phyloP scores from a whole-genome alignment of 192 early-diverging fungal genomes.

The Coemansia sp. region DNA sequence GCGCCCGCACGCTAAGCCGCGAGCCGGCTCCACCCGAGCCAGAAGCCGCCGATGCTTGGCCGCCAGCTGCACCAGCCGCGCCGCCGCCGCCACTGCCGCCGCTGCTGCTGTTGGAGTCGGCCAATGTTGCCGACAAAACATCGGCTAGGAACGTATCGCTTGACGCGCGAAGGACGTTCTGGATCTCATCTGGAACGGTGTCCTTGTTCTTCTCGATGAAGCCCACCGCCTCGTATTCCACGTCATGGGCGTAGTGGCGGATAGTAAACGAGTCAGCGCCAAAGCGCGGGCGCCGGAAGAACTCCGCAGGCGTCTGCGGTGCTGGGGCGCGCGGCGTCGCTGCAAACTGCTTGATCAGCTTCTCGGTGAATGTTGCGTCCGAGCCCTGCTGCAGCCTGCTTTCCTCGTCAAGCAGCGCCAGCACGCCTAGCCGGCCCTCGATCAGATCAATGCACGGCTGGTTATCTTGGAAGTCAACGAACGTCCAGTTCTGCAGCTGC shows the following conservation, averaged over 20 bases:
- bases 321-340: constrained; percentile 7
- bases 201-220: constrained; percentile 99
- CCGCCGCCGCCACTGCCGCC: too few relatives aligned
- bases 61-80: too few relatives aligned
- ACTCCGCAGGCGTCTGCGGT: constrained; percentile 25
- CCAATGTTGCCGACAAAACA: constrained; percentile 55
- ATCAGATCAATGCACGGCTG: constrained; percentile 99
- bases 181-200: constrained; percentile 91
- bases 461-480: constrained; percentile 99
- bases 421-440: constrained; percentile 91
- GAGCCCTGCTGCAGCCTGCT: constrained; percentile 83
- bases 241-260: constrained; percentile 94
- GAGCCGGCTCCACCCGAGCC: not conserved
- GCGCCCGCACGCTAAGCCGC: constrained; percentile 30
- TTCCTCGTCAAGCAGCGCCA: constrained; percentile 96
- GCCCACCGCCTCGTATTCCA: constrained; percentile 90
- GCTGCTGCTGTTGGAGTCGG: not conserved
- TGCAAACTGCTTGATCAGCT: constrained; percentile 84
- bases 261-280: constrained; percentile 87
- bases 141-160: constrained; percentile 83
- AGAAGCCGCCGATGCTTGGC: not conserved
- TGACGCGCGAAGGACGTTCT: constrained; percentile 75
- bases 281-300: constrained; percentile 91
- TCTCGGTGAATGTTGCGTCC: constrained; percentile 84
- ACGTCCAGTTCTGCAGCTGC: constrained; percentile 91